Base-by-base conservation (phyloP, 1,139 yeast species). In the Starmera stellimalicola region DNA sequence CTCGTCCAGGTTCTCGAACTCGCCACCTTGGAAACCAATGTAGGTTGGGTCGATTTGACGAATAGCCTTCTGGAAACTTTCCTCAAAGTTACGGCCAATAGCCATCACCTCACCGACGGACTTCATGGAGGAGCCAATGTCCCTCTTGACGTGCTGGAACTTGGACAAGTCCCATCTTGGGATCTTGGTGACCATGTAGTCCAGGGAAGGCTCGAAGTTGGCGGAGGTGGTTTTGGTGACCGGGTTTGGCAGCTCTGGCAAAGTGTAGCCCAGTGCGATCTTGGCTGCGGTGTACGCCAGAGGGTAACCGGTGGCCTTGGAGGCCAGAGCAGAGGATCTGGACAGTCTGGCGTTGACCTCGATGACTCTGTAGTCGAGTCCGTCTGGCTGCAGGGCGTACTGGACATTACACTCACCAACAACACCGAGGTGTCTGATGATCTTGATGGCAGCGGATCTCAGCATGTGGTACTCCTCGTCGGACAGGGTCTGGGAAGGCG, bases 21-120 rank as follows among this genome's bases (percentile, higher is more conserved):
- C 60, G 35, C 74, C 72, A 50, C 95, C 95, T 65, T 88, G 95
- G 77, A 91, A 82, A 36, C 98, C 97, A 52, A 84, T 58, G 48
- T 74, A 73, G 18, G 93, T 77, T 35, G 96, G 95, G 57, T 91
- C 98, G 43, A 88, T 87, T 64, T 88, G 95, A 65, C 98, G 79
- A 50, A 91, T 80, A 36, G 98, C 98, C 69, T 91, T 91, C 65
- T 91, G 98, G 71, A 91, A 80, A 12, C 96, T 83, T 63, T 91
- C 98, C 65, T 91, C 98, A 56, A 88, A 91, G 50, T 77, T 91
- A 65, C 98, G 80, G 53, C 98, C 98, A 56, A 91, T 91, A 36
- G 96, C 94, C 98, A 91, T 91, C 40, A 91, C 98, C 63, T 91
- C 98, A 60, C 98, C 98, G 38, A 91, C 98, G 31, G 97, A 88